Evolutionary conservation across 192 early-diverging fungal species (phyloP).

Genomic region (Geranomyces michiganensis): DNA sequence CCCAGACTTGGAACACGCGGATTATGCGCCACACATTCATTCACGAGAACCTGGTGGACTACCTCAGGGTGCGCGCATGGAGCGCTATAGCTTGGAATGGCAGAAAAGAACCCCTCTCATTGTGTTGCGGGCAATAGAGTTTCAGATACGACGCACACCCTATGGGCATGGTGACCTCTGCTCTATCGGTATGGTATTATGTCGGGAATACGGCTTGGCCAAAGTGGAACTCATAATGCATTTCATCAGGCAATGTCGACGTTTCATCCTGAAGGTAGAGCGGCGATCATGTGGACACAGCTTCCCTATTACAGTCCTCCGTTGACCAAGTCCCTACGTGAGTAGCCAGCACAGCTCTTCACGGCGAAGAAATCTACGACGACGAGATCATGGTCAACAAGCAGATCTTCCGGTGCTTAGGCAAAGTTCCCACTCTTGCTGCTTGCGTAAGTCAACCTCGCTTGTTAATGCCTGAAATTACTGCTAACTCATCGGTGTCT

Average conservation of each 20-base stretch:
- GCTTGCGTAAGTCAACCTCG: constrained; percentile 58
- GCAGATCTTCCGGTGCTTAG: constrained; percentile 69
- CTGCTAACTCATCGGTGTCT: background rate
- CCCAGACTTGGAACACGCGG: constrained; percentile 48
- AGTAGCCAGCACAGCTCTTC: constrained; percentile 58
- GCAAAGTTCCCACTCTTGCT: constrained; percentile 70
- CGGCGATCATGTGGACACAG: background rate
- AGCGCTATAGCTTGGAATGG: no score
- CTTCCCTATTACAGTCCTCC: background rate
- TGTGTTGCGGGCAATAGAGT: constrained; percentile 46
- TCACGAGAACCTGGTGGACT: constrained; percentile 59
- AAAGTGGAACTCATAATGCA: background rate
- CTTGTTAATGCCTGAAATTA: background rate
- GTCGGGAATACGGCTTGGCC: no score
- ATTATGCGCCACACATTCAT: constrained; percentile 64
- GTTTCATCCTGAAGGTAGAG: constrained; percentile 67
- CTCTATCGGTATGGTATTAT: constrained; percentile 5
- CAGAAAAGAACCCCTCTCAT: constrained; percentile 60
- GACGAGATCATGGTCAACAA: constrained; percentile 58
- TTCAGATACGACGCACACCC: constrained; percentile 71
- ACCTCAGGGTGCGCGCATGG: constrained; percentile 44
- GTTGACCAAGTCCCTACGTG: background rate
- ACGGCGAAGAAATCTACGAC: constrained; percentile 54
- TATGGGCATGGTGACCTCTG: constrained; percentile 35
- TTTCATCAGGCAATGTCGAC: constrained; percentile 64